These are phyloP conservation scores for Coniella vitis DNA, from an alignment of 2,329 filamentous ascomycete genomes.

Conservation along the genomic window DNA sequence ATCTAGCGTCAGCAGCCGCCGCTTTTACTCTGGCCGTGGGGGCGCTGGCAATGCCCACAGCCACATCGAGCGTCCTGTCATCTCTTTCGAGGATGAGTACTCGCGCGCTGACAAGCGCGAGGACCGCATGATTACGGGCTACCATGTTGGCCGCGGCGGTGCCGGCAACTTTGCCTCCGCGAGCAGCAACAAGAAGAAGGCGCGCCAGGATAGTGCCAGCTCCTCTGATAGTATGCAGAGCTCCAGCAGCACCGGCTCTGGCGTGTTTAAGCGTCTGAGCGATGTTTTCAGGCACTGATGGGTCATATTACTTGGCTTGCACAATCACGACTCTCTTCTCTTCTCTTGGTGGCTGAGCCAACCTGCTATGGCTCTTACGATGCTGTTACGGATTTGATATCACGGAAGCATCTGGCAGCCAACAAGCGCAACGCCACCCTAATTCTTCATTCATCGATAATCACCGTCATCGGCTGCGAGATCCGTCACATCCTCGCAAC, in stretches of 20 bases:
- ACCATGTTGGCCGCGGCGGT: constrained; percentile 56
- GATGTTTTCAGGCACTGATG: constrained; percentile 3
- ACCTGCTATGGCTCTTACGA: no score
- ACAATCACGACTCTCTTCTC: neutral
- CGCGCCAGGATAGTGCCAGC: constrained; percentile 26
- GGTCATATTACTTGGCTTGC: neutral
- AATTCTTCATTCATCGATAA: neutral
- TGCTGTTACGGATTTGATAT: neutral
- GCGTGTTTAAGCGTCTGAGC: constrained; percentile 34
- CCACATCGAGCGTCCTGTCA: constrained; percentile 45
- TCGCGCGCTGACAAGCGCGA: constrained; percentile 46
- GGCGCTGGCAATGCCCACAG: constrained; percentile 59
- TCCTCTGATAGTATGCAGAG: constrained; percentile 18
- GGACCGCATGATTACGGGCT: constrained; percentile 36
- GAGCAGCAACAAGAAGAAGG: constrained; percentile 13
- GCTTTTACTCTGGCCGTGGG: constrained; percentile 60
- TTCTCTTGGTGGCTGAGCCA: neutral
- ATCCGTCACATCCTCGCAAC: neutral
- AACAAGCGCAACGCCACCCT: neutral
- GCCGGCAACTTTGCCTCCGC: constrained; percentile 46
- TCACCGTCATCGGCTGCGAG: no score
- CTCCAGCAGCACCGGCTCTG: constrained; percentile 22
- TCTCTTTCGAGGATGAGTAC: constrained; percentile 63
- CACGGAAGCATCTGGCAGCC: neutral
- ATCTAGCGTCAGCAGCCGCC: constrained; percentile 26